Evolutionary conservation across 2,329 filamentous ascomycete genomes (phyloP).

Genomic region (Pleomassaria siparia): DNA sequence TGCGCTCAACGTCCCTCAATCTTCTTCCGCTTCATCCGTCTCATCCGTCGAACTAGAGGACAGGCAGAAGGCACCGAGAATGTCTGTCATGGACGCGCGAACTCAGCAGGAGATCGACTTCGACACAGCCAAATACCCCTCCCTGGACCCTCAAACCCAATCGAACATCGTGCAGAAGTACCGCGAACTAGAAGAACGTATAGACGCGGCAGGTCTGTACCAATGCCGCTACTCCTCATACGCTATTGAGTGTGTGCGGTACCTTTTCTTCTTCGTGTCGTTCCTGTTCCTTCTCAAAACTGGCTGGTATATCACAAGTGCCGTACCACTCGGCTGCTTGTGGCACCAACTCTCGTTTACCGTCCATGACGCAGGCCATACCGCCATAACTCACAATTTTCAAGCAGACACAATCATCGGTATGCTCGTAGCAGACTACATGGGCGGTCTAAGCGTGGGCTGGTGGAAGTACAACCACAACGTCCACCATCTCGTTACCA

Average conservation of each 20-base stretch:
- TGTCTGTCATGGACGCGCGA: conserved; percentile 69
- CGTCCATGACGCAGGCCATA: conserved; percentile 93
- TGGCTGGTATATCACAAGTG: conserved; percentile 60
- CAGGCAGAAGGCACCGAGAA: conserved; percentile 39
- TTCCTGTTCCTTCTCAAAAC: conserved; percentile 54
- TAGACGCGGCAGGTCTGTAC: conserved; percentile 76
- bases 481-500: conserved; percentile 95
- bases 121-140: conserved; percentile 79
- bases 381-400: conserved; percentile 94
- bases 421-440: conserved; percentile 85
- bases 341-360: conserved; percentile 97
- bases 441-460: conserved; percentile 84
- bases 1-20: conserved; percentile 34
- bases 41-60: conserved; percentile 54
- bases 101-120: conserved; percentile 75
- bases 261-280: conserved; percentile 65
- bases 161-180: conserved; percentile 78
- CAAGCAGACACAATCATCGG: conserved; percentile 80
- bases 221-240: conserved; percentile 83
- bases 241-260: conserved; percentile 71
- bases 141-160: conserved; percentile 73
- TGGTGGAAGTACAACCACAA: conserved; percentile 99
- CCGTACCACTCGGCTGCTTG: conserved; percentile 73
- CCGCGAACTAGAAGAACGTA: conserved; percentile 70
- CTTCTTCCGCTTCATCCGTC: conserved; percentile 60